These are phyloP conservation scores for Furculomyces boomerangus DNA, from an alignment of 371 early-diverging fungal genomes.

Conservation along the genomic window DNA sequence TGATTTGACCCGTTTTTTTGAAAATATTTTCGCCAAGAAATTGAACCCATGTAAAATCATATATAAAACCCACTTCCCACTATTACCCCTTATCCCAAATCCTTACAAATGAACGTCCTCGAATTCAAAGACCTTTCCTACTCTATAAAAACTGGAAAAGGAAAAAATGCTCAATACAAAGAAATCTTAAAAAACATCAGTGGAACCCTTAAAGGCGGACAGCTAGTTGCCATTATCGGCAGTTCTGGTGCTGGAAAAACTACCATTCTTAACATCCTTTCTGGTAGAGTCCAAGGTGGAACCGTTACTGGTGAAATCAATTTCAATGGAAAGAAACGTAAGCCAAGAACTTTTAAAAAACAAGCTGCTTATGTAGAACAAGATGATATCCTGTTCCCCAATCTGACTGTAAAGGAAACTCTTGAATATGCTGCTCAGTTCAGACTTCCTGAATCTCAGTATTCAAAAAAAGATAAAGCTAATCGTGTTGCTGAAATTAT, in stretches of 20 bases:
- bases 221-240: slow-evolving; percentile 67
- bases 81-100: too few relatives aligned
- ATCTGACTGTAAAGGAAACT: slow-evolving; percentile 34
- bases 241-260: slow-evolving; percentile 79
- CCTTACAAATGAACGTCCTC: slow-evolving; percentile 1
- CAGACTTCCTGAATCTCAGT: slow-evolving; percentile 38
- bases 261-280: slow-evolving; percentile 62
- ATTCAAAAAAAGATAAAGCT: slow-evolving; percentile 36
- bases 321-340: slow-evolving; percentile 29
- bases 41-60: too few relatives aligned
- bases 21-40: too few relatives aligned
- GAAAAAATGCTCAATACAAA: slow-evolving; percentile 25
- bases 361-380: slow-evolving; percentile 70
- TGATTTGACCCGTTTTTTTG: too few relatives aligned
- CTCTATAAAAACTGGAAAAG: slow-evolving; percentile 13
- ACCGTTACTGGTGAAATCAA: slow-evolving; percentile 42
- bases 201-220: slow-evolving; percentile 31
- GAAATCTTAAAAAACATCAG: slow-evolving; percentile 26
- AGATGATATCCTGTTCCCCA: slow-evolving; percentile 55
- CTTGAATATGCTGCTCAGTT: slow-evolving; percentile 51
- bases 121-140: slow-evolving; percentile 43
- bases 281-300: slow-evolving; percentile 59
- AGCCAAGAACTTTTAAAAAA: slow-evolving; percentile 32
- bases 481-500: slow-evolving; percentile 51
- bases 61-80: too few relatives aligned